These are phyloP conservation scores for Colletotrichum melonis DNA, from an alignment of 2,329 filamentous ascomycete species.

Conservation along the genomic window DNA sequence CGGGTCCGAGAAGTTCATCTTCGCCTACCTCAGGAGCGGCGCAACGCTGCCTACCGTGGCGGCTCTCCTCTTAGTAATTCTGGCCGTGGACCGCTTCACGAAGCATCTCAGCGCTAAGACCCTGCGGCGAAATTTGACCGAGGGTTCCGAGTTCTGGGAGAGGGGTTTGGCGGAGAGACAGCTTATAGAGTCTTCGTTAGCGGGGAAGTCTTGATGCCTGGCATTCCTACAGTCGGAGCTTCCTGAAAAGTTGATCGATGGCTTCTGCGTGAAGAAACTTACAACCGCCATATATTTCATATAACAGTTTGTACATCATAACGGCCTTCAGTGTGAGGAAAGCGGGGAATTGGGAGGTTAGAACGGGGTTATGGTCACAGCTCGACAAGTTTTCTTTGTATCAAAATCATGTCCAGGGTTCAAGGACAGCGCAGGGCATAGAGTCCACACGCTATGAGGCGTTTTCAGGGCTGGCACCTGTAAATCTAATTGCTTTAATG, in stretches of 20 bases:
- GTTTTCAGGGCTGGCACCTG: neutral
- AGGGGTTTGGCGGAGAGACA: neutral
- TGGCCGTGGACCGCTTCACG: constrained; percentile 25
- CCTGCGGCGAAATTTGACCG: constrained; percentile 25
- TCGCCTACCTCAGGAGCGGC: constrained; percentile 19
- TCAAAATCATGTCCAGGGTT: neutral
- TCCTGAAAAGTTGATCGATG: neutral
- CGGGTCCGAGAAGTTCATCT: constrained; percentile 17
- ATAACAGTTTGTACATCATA: neutral
- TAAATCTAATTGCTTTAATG: neutral
- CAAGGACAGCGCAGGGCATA: too few species aligned
- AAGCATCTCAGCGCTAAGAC: constrained; percentile 30
- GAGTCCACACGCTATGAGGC: neutral
- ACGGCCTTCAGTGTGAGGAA: neutral
- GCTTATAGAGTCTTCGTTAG: neutral
- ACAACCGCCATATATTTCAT: neutral
- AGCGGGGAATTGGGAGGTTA: too few species aligned
- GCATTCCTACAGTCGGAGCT: neutral
- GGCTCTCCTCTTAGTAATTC: constrained; percentile 12
- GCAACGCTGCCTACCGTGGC: constrained; percentile 29
- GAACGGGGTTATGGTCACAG: neutral
- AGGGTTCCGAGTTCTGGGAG: constrained; percentile 13
- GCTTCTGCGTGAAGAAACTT: neutral
- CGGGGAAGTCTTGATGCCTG: neutral
- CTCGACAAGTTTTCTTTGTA: neutral